A percentile compares a stretch with the other conserved stretches of the same genome.
phyloP scores from a whole-genome alignment of 192 early-diverging fungal genomes.

The Phlyctochytrium bullatum region DNA sequence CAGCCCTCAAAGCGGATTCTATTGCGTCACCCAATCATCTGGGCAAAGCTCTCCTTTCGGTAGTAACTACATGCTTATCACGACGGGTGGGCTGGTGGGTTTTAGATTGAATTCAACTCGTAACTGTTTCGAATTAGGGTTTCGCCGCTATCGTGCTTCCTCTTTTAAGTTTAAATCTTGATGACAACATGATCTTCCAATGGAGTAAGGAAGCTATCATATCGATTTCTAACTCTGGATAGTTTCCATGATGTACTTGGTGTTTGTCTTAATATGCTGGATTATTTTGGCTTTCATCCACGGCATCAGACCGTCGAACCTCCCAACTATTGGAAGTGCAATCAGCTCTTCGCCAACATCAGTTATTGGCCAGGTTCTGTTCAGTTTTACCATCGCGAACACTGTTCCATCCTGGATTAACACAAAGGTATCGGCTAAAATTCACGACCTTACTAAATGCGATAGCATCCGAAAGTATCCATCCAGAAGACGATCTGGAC shows the following conservation, averaged over 20 bases:
- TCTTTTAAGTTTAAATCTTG: constrained; percentile 57
- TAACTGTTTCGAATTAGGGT: constrained; percentile 1
- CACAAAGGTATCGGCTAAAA: constrained; percentile 38
- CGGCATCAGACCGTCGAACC: constrained; percentile 41
- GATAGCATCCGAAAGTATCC: constrained; percentile 51
- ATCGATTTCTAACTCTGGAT: neutral
- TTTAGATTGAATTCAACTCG: constrained; percentile 7
- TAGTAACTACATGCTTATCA: constrained; percentile 57
- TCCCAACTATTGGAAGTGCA: constrained; percentile 55
- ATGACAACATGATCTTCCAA: constrained; percentile 71
- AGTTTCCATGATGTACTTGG: constrained; percentile 55
- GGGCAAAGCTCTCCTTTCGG: constrained; percentile 55
- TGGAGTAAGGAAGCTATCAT: constrained; percentile 24
- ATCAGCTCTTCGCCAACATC: constrained; percentile 28
- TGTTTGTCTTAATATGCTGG: constrained; percentile 56
- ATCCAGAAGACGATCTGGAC: constrained; percentile 58
- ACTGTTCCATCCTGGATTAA: constrained; percentile 69
- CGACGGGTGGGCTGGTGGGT: constrained; percentile 54
- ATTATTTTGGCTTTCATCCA: constrained; percentile 51
- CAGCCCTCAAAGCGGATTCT: constrained; percentile 48
- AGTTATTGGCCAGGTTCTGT: constrained; percentile 65
- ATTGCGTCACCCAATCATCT: constrained; percentile 48
- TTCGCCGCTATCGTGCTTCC: constrained; percentile 53
- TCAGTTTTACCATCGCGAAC: constrained; percentile 67
- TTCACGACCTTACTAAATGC: neutral